Conservation (phyloP, 768 basidiomycete genomes). For the Leucocoprinus sp. region DNA sequence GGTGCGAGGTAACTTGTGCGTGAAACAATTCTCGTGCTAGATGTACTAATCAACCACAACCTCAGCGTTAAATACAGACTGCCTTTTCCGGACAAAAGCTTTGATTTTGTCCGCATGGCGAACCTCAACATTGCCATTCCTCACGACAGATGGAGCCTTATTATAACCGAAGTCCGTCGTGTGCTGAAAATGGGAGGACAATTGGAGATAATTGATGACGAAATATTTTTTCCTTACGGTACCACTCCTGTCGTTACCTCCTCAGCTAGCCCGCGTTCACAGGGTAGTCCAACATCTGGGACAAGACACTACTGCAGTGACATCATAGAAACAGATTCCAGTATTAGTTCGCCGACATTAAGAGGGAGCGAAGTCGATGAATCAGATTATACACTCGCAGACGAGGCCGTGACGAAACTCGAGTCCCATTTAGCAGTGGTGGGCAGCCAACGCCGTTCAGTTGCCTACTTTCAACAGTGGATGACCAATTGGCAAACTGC, state of each 20-base stretch:
- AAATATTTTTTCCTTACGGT: slow-evolving; percentile 55
- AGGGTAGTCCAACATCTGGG: background rate
- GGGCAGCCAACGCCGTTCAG: slow-evolving; percentile 14
- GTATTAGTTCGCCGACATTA: background rate
- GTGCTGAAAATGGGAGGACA: slow-evolving; percentile 54
- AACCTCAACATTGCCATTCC: slow-evolving; percentile 60
- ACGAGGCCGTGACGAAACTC: background rate
- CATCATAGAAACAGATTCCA: background rate
- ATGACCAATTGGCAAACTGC: slow-evolving; percentile 25
- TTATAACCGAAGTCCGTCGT: slow-evolving; percentile 54
- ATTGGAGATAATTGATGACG: slow-evolving; percentile 70
- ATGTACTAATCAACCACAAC: slow-evolving; percentile 1
- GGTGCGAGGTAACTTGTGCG: slow-evolving; percentile 63
- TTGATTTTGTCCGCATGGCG: slow-evolving; percentile 71
- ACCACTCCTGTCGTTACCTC: slow-evolving; percentile 10
- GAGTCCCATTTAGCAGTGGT: background rate
- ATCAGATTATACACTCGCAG: background rate
- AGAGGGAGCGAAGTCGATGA: background rate
- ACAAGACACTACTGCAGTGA: background rate
- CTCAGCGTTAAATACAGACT: slow-evolving; percentile 44
- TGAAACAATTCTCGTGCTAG: slow-evolving; percentile 12
- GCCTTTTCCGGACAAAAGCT: slow-evolving; percentile 54
- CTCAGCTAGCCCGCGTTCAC: background rate
- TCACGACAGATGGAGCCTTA: slow-evolving; percentile 44
- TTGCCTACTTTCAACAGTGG: slow-evolving; percentile 31